Evolutionary conservation across 2,329 filamentous ascomycete species (phyloP).

Genomic region (Zymoseptoria pseudotritici): DNA sequence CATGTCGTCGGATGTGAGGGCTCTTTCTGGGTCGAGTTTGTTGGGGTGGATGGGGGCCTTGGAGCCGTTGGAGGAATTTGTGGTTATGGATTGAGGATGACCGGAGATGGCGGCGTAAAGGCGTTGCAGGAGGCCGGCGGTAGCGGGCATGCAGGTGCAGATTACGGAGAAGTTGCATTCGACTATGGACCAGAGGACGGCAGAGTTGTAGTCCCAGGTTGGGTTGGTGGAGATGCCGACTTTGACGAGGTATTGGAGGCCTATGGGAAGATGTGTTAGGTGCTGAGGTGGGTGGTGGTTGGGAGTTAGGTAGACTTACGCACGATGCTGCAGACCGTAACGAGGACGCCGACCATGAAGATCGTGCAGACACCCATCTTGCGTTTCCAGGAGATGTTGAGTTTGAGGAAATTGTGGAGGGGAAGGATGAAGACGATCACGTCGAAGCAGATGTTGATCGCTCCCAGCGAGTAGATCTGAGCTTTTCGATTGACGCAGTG

Average conservation of each 20-base stretch:
- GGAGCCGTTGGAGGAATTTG: conserved; percentile 5
- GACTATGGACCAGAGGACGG: conserved; percentile 11
- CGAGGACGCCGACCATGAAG: conserved; percentile 15
- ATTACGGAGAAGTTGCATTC: conserved; percentile 15
- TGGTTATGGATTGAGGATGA: conserved; percentile 5
- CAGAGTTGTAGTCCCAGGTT: conserved; percentile 15
- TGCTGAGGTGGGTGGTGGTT: background rate
- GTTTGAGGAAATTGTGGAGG: conserved; percentile 16
- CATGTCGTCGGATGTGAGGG: conserved; percentile 12
- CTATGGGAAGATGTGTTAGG: background rate
- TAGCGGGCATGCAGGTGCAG: conserved; percentile 16
- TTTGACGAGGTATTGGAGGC: conserved; percentile 16
- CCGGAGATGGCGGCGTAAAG: conserved; percentile 12
- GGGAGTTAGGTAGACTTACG: background rate
- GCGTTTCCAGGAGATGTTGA: conserved; percentile 15
- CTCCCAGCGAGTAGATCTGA: conserved; percentile 12
- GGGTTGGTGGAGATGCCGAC: conserved; percentile 11
- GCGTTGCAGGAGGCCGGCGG: conserved; percentile 14
- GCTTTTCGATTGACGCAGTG: conserved; percentile 11
- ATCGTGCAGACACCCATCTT: conserved; percentile 13
- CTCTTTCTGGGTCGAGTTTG: conserved; percentile 14
- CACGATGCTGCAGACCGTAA: conserved; percentile 15
- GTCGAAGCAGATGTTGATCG: conserved; percentile 17
- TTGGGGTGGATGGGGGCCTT: conserved; percentile 12
- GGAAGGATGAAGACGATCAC: conserved; percentile 17